Base-by-base conservation (phyloP, 2,329 filamentous ascomycete species). In the Xylariomycetidae sp. region DNA sequence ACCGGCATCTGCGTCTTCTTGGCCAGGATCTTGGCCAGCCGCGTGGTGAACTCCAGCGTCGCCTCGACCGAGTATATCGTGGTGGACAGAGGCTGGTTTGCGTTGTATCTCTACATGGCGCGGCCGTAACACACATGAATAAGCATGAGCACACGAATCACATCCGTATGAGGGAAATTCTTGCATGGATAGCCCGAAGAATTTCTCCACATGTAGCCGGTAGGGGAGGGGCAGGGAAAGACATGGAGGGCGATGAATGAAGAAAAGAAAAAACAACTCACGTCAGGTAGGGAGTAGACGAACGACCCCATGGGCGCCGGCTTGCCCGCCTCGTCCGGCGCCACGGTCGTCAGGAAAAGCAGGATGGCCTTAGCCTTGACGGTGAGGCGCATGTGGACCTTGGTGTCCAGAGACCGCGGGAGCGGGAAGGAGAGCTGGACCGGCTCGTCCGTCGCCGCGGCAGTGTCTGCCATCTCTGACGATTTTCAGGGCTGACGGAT, bases 241-340 rank as follows among this genome's bases (percentile, higher is more conserved):
- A 13, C 11, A n/a, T 9, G 27, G 11, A 6, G 27, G 20, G 20
- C 20, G 20, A 8, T 23, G n/a, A 23, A 23, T 8, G 20, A 8
- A 8, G 20, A 8, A 23, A n/a, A 13, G 12, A 28, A 26, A 26
- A 14, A 34, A 16, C 16, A 11, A 57, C 66, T 50, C 66, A 95
- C 92, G 64, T 95, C 85, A 12, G 92, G 90, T 58, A 98, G 77
- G 3, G 89, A 86, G 57, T 95, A 97, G 28, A 97, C 86, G 54
- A 97, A 90, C 31, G 88, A 95, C 3, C 92, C 90, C 61, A 97
- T 72, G 31, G 74, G 66, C 25, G 74, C 65, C 6, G 69, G 56
- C 7, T 61, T 54, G 10, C 64, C 64, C n/a, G 61, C 56, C 26
- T 77, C 71, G 33, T 75, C 74, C 35, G 66, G 64, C 16, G 69